Evolutionary conservation across 768 basidiomycete genomes (phyloP).

Genomic region (Termitomyces sp.): DNA sequence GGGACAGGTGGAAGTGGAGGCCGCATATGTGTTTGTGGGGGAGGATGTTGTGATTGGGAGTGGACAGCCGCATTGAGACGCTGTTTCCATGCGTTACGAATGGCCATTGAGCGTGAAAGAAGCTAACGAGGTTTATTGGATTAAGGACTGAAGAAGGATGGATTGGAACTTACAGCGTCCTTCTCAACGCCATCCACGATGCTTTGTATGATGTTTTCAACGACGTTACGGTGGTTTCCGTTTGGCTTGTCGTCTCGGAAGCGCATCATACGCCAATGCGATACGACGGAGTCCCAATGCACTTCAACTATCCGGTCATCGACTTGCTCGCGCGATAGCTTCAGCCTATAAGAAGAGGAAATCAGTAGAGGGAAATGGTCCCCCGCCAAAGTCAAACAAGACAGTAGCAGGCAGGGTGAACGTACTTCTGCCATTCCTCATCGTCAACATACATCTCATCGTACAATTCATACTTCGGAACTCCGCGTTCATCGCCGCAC

Average conservation of each 20-base stretch:
- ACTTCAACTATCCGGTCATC: slow-evolving; percentile 96
- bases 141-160: slow-evolving; percentile 2
- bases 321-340: slow-evolving; percentile 76
- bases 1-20: slow-evolving; percentile 21
- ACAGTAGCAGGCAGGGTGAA: background rate
- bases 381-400: background rate
- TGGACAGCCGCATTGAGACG: slow-evolving; percentile 40
- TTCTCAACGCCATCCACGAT: slow-evolving; percentile 95
- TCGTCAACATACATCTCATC: slow-evolving; percentile 85
- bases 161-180: slow-evolving; percentile 55
- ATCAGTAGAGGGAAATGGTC: slow-evolving; percentile 5
- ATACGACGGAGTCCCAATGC: slow-evolving; percentile 70
- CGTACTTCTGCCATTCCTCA: slow-evolving; percentile 91
- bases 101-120: slow-evolving; percentile 55
- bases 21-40: slow-evolving; percentile 19
- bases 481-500: slow-evolving; percentile 61
- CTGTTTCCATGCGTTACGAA: slow-evolving; percentile 74
- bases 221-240: slow-evolving; percentile 83
- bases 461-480: slow-evolving; percentile 71
- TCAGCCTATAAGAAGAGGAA: slow-evolving; percentile 54
- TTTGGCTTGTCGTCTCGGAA: slow-evolving; percentile 93
- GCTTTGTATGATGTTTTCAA: slow-evolving; percentile 85
- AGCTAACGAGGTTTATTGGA: slow-evolving; percentile 42
- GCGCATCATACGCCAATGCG: slow-evolving; percentile 86
- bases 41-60: slow-evolving; percentile 19